These are phyloP conservation scores for Roridomyces roridus DNA, from an alignment of 768 basidiomycete genomes.

Conservation along the genomic window DNA sequence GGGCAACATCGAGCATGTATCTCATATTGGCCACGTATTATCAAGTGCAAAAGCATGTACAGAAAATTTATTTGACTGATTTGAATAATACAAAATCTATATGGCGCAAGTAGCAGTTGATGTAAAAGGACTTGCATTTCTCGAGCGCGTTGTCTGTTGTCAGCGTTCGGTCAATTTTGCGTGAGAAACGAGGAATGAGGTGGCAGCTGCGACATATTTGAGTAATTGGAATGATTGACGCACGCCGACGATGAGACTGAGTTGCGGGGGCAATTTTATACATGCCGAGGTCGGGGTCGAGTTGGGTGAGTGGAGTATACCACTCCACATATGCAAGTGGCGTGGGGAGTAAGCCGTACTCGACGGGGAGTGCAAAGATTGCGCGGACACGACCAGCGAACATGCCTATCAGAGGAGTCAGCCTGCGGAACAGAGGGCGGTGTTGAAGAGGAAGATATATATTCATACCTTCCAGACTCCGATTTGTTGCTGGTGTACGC, in stretches of 20 bases:
- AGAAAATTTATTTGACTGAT: no score
- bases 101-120: no score
- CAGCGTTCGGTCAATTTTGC: no score
- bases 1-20: no score
- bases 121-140: no score
- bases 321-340: slow-evolving; percentile 9
- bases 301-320: background rate
- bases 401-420: background rate
- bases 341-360: background rate
- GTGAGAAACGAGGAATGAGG: background rate
- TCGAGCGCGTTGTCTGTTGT: no score
- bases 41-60: no score
- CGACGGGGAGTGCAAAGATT: background rate
- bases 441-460: background rate
- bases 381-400: background rate
- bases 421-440: background rate
- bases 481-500: background rate
- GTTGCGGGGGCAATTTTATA: background rate
- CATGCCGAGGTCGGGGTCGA: background rate
- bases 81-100: no score
- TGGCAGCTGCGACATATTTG: slow-evolving; percentile 1
- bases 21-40: no score
- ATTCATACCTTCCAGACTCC: background rate
- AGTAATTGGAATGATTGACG: slow-evolving; percentile 3
- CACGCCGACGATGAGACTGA: background rate